Evolutionary conservation across 352 stramenopile genomes (phyloP).

Genomic region (Pythium guiyangense): DNA sequence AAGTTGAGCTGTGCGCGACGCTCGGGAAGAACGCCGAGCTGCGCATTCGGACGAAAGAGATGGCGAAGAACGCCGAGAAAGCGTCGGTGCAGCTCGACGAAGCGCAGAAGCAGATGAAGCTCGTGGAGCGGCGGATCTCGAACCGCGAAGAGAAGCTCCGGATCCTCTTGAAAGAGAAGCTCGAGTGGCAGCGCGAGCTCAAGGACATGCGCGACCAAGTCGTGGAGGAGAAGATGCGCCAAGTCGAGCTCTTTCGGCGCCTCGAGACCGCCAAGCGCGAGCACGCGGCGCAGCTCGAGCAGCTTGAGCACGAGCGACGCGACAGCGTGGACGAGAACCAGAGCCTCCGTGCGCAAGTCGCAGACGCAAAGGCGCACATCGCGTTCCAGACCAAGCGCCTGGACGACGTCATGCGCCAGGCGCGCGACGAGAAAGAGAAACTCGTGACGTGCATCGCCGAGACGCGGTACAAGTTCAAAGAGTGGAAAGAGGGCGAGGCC

Average conservation of each 20-base stretch:
- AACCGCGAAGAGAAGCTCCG: slow-evolving; percentile 66
- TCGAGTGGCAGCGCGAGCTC: slow-evolving; percentile 63
- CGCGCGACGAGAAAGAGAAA: slow-evolving; percentile 53
- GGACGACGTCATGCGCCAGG: slow-evolving; percentile 40
- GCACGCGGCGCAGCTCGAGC: slow-evolving; percentile 28
- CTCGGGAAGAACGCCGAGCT: slow-evolving; percentile 66
- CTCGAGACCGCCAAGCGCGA: slow-evolving; percentile 51
- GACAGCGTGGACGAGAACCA: slow-evolving; percentile 44
- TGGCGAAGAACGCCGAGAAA: slow-evolving; percentile 46
- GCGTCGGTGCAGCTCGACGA: slow-evolving; percentile 39
- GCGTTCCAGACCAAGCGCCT: slow-evolving; percentile 38
- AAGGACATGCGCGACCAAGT: slow-evolving; percentile 54
- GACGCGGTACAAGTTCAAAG: slow-evolving; percentile 48
- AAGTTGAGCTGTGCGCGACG: slow-evolving; percentile 51
- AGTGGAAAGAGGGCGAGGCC: slow-evolving; percentile 60
- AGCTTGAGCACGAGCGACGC: slow-evolving; percentile 23
- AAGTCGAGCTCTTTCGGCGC: slow-evolving; percentile 56
- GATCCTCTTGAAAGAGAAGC: slow-evolving; percentile 57
- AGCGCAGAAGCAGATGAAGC: slow-evolving; percentile 54
- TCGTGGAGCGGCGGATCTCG: slow-evolving; percentile 42
- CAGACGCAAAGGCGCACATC: slow-evolving; percentile 39
- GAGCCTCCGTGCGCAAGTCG: slow-evolving; percentile 24
- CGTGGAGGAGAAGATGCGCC: slow-evolving; percentile 68
- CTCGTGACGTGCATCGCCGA: slow-evolving; percentile 49
- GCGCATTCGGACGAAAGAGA: slow-evolving; percentile 45